A percentile compares a stretch with the other conserved stretches of the same genome.
Evolutionary conservation across 495 filamentous ascomycete species (phyloP).

Genomic region (Aspergillus conjunctus): DNA sequence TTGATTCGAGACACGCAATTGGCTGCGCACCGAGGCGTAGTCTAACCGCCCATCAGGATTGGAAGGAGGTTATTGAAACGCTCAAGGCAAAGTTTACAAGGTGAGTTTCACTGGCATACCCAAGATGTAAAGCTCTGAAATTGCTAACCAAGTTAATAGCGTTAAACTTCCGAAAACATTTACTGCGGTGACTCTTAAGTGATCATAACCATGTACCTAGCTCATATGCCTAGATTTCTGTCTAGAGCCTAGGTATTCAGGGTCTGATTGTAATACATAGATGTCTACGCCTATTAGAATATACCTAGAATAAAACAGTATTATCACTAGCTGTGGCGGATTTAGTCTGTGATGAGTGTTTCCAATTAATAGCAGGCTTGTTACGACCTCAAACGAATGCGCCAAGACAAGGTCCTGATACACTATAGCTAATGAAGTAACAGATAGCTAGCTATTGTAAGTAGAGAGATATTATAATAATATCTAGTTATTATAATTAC

Average conservation of each 20-base stretch:
- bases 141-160: constrained; percentile 44
- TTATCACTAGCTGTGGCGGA: too few relatives aligned
- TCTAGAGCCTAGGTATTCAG: neutral
- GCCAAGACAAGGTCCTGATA: too few relatives aligned
- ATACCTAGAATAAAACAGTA: neutral
- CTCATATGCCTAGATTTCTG: neutral
- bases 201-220: constrained; percentile 62
- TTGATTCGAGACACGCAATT: constrained; percentile 93
- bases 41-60: constrained; percentile 88
- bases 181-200: constrained; percentile 84
- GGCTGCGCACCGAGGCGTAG: constrained; percentile 86
- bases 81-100: constrained; percentile 91
- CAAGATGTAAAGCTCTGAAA: neutral
- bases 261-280: neutral
- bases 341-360: too few relatives aligned
- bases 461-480: neutral
- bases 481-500: neutral
- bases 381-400: too few relatives aligned
- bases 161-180: constrained; percentile 96
- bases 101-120: constrained; percentile 52
- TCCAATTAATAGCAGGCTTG: too few relatives aligned
- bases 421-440: too few relatives aligned
- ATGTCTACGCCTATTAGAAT: neutral
- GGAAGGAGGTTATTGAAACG: constrained; percentile 94
- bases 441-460: neutral